Conservation (phyloP, 2,329 filamentous ascomycete genomes). For the Sclerotinia borealis region DNA sequence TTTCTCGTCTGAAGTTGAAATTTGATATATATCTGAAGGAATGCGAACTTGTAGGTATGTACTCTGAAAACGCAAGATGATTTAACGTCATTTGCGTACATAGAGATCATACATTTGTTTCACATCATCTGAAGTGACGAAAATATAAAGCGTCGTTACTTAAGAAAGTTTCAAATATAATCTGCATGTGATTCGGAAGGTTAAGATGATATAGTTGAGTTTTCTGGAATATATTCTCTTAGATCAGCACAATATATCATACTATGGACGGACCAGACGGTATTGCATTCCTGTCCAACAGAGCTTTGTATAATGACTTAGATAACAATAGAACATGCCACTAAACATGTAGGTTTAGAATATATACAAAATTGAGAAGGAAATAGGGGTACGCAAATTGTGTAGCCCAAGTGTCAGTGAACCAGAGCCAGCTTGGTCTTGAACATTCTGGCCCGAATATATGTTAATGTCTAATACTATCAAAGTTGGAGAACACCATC, state of each 20-base stretch:
- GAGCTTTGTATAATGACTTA: neutral
- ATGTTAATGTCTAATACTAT: neutral
- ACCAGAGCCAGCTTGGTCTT: neutral
- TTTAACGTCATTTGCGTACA: too few species aligned
- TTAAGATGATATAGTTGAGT: too few species aligned
- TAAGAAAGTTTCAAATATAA: neutral
- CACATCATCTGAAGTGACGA: neutral
- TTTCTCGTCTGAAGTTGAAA: too few species aligned
- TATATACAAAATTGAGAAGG: too few species aligned
- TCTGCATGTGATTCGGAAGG: neutral
- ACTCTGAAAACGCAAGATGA: too few species aligned
- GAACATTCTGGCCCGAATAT: neutral
- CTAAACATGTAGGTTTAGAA: neutral
- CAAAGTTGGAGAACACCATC: conserved; percentile 18
- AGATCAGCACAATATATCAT: too few species aligned
- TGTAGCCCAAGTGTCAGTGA: too few species aligned
- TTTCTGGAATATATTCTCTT: neutral
- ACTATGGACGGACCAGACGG: fast-evolving
- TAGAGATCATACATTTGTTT: neutral
- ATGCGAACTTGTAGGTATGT: too few species aligned
- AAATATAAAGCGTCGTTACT: neutral
- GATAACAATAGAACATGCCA: neutral
- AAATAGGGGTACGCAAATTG: neutral
- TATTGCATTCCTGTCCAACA: neutral
- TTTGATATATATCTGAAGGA: too few species aligned